Percentiles rank a stretch among this genome's conserved stretches.
These are phyloP conservation scores for Uronychia setigera DNA, from an alignment of 73 alveolate genomes.

Conservation along the genomic window DNA sequence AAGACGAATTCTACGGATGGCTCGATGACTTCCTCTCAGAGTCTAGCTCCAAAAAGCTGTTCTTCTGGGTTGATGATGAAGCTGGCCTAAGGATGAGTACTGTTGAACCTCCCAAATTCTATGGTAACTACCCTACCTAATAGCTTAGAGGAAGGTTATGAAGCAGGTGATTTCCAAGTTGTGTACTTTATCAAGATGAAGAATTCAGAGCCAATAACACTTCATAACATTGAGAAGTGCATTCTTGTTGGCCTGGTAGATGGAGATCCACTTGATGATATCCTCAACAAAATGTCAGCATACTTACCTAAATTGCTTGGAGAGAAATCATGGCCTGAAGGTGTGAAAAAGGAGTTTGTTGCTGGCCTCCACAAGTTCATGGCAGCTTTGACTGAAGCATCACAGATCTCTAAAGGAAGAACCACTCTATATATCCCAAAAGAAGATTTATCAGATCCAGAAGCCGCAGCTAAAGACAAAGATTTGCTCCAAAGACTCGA, in stretches of 20 bases:
- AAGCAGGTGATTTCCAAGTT: conserved; percentile 22
- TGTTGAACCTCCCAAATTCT: conserved; percentile 70
- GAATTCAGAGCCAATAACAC: conserved; percentile 78
- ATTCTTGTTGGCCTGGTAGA: conserved; percentile 88
- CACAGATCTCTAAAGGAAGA: conserved; percentile 91
- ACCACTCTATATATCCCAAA: conserved; percentile 96
- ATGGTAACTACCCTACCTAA: conserved; percentile 11
- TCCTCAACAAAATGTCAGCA: conserved; percentile 93
- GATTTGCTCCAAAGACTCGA: conserved; percentile 97
- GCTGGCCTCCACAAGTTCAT: conserved; percentile 96
- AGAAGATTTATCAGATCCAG: conserved; percentile 95
- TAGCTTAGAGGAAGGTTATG: not conserved
- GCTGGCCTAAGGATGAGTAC: conserved; percentile 45
- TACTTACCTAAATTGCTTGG: conserved; percentile 84
- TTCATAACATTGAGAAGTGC: conserved; percentile 79
- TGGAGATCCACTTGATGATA: conserved; percentile 89
- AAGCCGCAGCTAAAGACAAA: conserved; percentile 97
- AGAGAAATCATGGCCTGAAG: conserved; percentile 98
- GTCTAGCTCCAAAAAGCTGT: conserved; percentile 6
- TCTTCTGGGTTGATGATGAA: conserved; percentile 68
- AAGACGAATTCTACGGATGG: conserved; percentile 43
- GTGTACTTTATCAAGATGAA: conserved; percentile 88
- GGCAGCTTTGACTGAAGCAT: conserved; percentile 94
- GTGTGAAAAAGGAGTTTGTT: conserved; percentile 97
- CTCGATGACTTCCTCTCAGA: conserved; percentile 54